These are phyloP conservation scores for Conringia planisiliqua DNA, from an alignment of 345 rosid species.

Conservation along the genomic window DNA sequence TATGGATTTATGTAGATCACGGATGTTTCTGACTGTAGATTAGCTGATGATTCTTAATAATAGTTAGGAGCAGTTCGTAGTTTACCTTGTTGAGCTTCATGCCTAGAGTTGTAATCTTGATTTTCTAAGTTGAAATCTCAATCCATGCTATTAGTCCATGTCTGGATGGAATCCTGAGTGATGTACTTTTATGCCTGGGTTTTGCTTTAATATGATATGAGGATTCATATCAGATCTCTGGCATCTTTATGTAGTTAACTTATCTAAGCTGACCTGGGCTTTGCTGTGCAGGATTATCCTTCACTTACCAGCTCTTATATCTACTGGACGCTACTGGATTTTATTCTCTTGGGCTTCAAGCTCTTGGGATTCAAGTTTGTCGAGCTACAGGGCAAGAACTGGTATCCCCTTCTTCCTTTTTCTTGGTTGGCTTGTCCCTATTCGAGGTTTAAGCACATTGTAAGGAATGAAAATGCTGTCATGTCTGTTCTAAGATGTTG, in stretches of 20 bases:
- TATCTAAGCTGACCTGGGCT: slow-evolving; percentile 26
- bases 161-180: background rate
- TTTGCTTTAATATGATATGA: slow-evolving; percentile 10
- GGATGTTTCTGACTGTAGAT: slow-evolving; percentile 1
- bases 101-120: background rate
- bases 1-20: background rate
- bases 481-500: background rate
- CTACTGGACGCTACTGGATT: slow-evolving; percentile 95
- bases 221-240: background rate
- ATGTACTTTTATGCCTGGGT: background rate
- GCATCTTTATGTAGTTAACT: background rate
- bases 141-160: background rate
- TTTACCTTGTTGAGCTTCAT: slow-evolving; percentile 1
- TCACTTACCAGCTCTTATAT: slow-evolving; percentile 86
- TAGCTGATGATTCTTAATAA: background rate
- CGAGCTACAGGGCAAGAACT: slow-evolving; percentile 99
- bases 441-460: background rate
- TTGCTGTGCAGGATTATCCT: slow-evolving; percentile 73
- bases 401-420: slow-evolving; percentile 43
- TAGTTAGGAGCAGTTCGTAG: background rate
- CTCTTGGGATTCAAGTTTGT: slow-evolving; percentile 91
- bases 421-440: background rate
- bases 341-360: slow-evolving; percentile 88
- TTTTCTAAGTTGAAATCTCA: background rate
- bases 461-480: background rate